phyloP scores from a whole-genome alignment of 257 asterid species.

The Euphrasia confusa region DNA sequence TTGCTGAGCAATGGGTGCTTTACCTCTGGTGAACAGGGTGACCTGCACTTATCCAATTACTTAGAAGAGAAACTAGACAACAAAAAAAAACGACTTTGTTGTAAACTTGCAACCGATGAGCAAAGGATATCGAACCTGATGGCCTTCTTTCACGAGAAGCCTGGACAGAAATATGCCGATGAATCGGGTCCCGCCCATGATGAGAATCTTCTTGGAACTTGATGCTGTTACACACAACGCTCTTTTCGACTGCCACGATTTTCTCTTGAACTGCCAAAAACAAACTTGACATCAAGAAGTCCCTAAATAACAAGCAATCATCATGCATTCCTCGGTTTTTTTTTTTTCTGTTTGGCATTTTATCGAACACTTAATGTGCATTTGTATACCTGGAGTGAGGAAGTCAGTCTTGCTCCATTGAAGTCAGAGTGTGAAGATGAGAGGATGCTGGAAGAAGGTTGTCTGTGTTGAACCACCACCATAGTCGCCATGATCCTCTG shows the following conservation, averaged over 20 bases:
- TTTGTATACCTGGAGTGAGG: slow-evolving; percentile 63
- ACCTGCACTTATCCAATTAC: slow-evolving; percentile 46
- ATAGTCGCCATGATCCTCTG: slow-evolving; percentile 46
- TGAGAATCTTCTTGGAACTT: slow-evolving; percentile 81
- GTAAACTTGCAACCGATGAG: not conserved
- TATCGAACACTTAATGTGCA: not conserved
- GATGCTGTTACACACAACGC: slow-evolving; percentile 64
- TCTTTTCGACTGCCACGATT: slow-evolving; percentile 55
- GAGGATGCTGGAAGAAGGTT: slow-evolving; percentile 52
- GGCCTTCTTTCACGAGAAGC: slow-evolving; percentile 95
- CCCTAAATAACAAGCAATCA: not conserved
- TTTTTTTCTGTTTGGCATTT: not conserved
- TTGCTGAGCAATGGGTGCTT: slow-evolving; percentile 86
- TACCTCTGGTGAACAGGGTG: slow-evolving; percentile 95
- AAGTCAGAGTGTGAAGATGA: slow-evolving; percentile 77
- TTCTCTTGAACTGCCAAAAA: slow-evolving; percentile 56
- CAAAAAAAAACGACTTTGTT: not conserved
- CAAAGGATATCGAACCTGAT: slow-evolving; percentile 48
- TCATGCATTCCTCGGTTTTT: no score
- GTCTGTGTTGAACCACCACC: slow-evolving; percentile 72
- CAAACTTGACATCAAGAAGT: not conserved
- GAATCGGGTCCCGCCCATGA: slow-evolving; percentile 98
- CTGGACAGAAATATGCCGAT: slow-evolving; percentile 88
- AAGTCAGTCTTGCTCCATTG: slow-evolving; percentile 57
- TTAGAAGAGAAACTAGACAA: not conserved